Evolutionary conservation across 441 rosid species (phyloP), one percentile per base, ranked within the genome.

Genomic region (Bruguiera hainesii): DNA sequence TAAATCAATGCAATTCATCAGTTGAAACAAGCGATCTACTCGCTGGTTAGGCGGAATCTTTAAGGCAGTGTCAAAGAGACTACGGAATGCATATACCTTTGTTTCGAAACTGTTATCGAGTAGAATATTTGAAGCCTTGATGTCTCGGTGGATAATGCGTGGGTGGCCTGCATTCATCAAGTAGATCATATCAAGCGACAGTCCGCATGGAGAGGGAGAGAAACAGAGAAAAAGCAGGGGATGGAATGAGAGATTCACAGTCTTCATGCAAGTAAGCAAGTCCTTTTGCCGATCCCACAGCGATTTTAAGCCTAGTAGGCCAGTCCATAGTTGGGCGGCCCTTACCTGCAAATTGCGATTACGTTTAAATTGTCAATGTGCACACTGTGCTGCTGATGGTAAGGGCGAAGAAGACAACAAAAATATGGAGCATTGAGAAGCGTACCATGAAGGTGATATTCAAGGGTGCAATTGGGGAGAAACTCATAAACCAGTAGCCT

Each of bases 251-350:
- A 25, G 26, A 52, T 90, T 75, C 82, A 88, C 98, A 93, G 69
- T 93, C 97, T 85, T 93, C 97, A 31, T 93, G 96, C 75, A 93
- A 75, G 75, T 90, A 93, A 46, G 96, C 97, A 71, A 90, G 94
- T 20, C 98, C 98, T 78, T 81, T 86, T 56, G 98, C 94, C 23
- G 96, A 77, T 64, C 98, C 97, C 55, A 89, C 5, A 10, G 96
- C 96, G 75, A 93, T 87, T 75, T 85, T 86, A 60, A 89, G 65
- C 80, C 97, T 78, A 1, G 71, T 83, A 16, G 82, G 35, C 93
- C 94, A 89, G 1, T 85, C 89, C 87, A 91, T 52, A 35, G 76
- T 68, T 0, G 88, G 84, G 3, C 70, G 81, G 73, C 76, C 88
- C 50, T 83, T 82, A 37, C 87, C 97, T 93, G 31, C 66, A 49